These are phyloP conservation scores for Fusarium sp. DNA, from an alignment of 2,329 filamentous ascomycete genomes.

Conservation along the genomic window DNA sequence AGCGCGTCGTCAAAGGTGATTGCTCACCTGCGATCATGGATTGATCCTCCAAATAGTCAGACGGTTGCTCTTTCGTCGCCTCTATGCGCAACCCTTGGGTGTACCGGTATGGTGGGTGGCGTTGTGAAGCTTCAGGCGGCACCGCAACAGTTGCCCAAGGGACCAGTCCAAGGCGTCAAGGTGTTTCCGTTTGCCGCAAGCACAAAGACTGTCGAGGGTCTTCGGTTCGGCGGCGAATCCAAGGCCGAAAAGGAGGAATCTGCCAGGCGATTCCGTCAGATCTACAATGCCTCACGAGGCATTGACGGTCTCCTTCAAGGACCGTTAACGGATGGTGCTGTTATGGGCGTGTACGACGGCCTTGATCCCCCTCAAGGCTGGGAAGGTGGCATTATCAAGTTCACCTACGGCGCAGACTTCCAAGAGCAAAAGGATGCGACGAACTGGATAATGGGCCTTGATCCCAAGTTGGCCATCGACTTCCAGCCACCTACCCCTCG, in stretches of 20 bases:
- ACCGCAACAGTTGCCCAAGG: conserved; percentile 71
- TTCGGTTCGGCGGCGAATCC: conserved; percentile 89
- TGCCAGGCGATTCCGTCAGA: conserved; percentile 71
- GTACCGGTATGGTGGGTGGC: conserved; percentile 78
- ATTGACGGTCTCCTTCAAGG: conserved; percentile 75
- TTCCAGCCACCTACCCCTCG: conserved; percentile 76
- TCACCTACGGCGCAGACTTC: conserved; percentile 61
- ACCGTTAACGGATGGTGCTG: conserved; percentile 86
- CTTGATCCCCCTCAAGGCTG: conserved; percentile 68
- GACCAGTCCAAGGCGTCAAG: conserved; percentile 71
- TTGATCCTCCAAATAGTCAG: conserved; percentile 82
- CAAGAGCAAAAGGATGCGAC: conserved; percentile 58
- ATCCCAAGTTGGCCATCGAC: conserved; percentile 75
- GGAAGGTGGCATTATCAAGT: conserved; percentile 83
- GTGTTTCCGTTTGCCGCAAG: conserved; percentile 78
- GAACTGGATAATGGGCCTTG: conserved; percentile 79
- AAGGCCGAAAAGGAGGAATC: conserved; percentile 82
- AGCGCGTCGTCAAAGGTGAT: conserved; percentile 67
- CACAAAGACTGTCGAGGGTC: conserved; percentile 66
- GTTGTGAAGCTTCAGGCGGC: conserved; percentile 88
- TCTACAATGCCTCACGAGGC: conserved; percentile 67
- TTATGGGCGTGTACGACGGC: conserved; percentile 68
- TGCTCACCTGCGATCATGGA: conserved; percentile 78
- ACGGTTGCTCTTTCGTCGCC: conserved; percentile 80
- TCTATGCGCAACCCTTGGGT: conserved; percentile 76